Evolutionary conservation across 1,139 yeast genomes (phyloP).

Genomic region (Kluyveromyces marxianus): DNA sequence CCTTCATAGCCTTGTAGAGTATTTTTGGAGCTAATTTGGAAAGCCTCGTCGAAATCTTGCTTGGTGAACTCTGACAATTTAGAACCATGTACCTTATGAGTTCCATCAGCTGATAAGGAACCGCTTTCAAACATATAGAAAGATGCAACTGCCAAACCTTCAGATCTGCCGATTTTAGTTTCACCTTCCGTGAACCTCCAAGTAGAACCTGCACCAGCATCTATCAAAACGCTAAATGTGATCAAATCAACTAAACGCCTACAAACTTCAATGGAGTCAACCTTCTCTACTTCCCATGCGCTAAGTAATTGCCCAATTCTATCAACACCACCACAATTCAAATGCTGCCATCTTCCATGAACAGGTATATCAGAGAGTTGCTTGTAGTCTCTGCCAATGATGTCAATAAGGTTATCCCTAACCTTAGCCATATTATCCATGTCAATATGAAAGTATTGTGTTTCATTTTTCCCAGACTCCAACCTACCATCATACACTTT

Average conservation of each 20-base stretch:
- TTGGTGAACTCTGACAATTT: conserved; percentile 32
- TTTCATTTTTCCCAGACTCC: conserved; percentile 25
- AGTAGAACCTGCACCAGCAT: conserved; percentile 55
- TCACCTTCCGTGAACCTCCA: conserved; percentile 37
- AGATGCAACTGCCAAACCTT: conserved; percentile 54
- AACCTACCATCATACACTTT: conserved; percentile 35
- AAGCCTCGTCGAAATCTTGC: conserved; percentile 30
- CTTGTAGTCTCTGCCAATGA: conserved; percentile 38
- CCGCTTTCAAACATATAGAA: conserved; percentile 47
- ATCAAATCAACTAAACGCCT: conserved; percentile 46
- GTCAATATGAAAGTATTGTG: conserved; percentile 39
- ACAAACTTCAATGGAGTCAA: conserved; percentile 38
- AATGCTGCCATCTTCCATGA: conserved; percentile 59
- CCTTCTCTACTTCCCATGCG: conserved; percentile 28
- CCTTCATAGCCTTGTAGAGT: conserved; percentile 48
- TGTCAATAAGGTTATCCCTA: conserved; percentile 36
- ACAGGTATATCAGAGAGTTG: conserved; percentile 43
- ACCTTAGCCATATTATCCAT: conserved; percentile 34
- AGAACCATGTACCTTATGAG: conserved; percentile 38
- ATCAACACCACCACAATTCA: conserved; percentile 39
- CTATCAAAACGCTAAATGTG: conserved; percentile 49
- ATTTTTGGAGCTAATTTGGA: conserved; percentile 40
- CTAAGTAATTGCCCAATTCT: conserved; percentile 38
- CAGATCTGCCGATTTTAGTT: conserved; percentile 37
- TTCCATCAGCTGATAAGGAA: conserved; percentile 35